Percentiles rank a stretch among this genome's conserved stretches.
Conservation (phyloP, 1,139 yeast genomes). For the Hemisphaericaspora lyxosophila region DNA sequence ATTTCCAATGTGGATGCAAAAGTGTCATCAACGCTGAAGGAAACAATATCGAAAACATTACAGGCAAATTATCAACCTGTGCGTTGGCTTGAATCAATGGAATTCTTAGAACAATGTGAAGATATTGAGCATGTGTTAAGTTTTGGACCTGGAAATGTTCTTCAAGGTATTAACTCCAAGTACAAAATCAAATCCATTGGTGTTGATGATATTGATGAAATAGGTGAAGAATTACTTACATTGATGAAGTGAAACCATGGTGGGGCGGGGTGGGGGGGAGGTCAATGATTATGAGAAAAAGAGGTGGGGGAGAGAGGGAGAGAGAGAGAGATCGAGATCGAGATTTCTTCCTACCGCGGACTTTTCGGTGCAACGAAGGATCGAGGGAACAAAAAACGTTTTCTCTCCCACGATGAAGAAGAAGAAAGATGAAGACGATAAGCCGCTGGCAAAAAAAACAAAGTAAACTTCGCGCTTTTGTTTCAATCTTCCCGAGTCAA, state of each 20-base stretch:
- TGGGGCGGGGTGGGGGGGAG: not conserved
- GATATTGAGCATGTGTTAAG: slow-evolving; percentile 23
- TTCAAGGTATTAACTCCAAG: slow-evolving; percentile 26
- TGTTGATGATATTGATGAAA: slow-evolving; percentile 7
- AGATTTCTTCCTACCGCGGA: not conserved
- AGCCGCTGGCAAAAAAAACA: too few species aligned
- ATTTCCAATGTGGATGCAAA: slow-evolving; percentile 37
- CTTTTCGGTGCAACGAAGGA: not conserved
- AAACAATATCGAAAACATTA: slow-evolving; percentile 30
- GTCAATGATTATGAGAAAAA: not conserved
- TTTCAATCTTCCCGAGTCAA: too few species aligned
- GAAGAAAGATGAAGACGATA: too few species aligned
- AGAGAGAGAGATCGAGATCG: too few species aligned
- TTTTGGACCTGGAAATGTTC: slow-evolving; percentile 41
- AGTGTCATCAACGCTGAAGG: slow-evolving; percentile 15
- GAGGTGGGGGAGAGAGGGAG: too few species aligned
- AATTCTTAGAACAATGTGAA: slow-evolving; percentile 18
- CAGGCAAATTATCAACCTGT: slow-evolving; percentile 44
- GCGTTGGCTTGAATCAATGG: slow-evolving; percentile 39
- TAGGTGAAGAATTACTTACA: not conserved
- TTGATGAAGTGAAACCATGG: not conserved
- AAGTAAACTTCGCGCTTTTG: too few species aligned
- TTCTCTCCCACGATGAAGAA: too few species aligned
- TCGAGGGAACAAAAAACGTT: too few species aligned
- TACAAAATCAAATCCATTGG: slow-evolving; percentile 13